Evolutionary conservation across 495 filamentous ascomycete species (phyloP).

Genomic region (Choiromyces venosus): DNA sequence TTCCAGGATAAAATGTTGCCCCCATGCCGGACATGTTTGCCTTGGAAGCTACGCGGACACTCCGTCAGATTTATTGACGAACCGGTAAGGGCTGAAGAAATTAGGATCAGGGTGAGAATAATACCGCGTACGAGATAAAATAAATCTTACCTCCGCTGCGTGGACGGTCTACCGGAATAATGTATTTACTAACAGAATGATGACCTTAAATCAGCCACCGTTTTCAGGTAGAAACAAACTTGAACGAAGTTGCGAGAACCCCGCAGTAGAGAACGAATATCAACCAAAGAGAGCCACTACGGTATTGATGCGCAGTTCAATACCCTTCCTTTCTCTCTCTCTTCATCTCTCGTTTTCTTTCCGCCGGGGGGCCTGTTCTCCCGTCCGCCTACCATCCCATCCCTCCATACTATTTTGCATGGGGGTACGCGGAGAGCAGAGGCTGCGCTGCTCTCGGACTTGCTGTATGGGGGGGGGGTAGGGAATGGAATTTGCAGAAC

Average conservation of each 20-base stretch:
- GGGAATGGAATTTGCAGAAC: not conserved
- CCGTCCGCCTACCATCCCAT: not conserved
- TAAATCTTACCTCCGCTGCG: not conserved
- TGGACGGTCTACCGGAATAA: not conserved
- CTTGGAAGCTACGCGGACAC: not conserved
- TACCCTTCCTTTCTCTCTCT: not conserved
- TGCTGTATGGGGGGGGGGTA: not conserved
- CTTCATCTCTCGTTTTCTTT: not conserved
- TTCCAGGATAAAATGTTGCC: constrained; percentile 87
- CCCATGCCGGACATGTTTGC: constrained; percentile 48
- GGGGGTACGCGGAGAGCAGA: not conserved
- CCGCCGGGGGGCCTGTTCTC: not conserved
- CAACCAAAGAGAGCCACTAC: not conserved
- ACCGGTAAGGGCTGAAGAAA: not conserved
- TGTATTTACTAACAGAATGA: not conserved
- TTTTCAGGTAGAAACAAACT: not conserved
- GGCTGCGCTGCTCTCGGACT: not conserved
- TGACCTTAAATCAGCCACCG: not conserved
- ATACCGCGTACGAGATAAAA: too few species aligned
- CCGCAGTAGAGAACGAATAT: not conserved
- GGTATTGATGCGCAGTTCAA: not conserved
- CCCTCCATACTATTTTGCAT: not conserved
- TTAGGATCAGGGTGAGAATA: not conserved
- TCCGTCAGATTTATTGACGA: not conserved
- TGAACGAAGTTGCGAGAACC: not conserved